A percentile compares a stretch with the other conserved stretches of the same genome.
These are phyloP conservation scores for Bryum argenteum DNA, from an alignment of 225 moss, liverwort and hornwort genomes.

Conservation along the genomic window DNA sequence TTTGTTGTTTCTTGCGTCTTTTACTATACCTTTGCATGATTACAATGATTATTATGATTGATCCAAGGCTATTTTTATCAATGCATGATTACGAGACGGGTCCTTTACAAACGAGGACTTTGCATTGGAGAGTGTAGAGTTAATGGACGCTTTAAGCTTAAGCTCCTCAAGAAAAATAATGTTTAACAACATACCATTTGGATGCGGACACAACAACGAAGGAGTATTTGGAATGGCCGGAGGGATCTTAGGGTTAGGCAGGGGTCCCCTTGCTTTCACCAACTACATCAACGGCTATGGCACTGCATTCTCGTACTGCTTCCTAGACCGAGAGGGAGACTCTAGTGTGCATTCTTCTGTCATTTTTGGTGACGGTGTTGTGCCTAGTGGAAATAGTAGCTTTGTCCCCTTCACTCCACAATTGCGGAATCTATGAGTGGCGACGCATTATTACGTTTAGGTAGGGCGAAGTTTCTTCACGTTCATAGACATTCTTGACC, in stretches of 20 bases:
- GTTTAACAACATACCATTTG: constrained; percentile 44
- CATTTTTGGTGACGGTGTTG: constrained; percentile 53
- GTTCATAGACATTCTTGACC: too few relatives aligned
- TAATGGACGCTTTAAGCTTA: constrained; percentile 5
- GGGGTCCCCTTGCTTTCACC: constrained; percentile 55
- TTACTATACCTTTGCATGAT: too few relatives aligned
- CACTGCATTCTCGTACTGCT: constrained; percentile 59
- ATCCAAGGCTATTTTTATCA: not conserved
- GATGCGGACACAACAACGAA: constrained; percentile 73
- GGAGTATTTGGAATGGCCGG: constrained; percentile 57
- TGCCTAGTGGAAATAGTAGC: not conserved
- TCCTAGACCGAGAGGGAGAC: constrained; percentile 51
- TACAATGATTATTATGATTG: too few relatives aligned
- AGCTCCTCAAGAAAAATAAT: constrained; percentile 12
- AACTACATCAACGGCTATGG: constrained; percentile 38
- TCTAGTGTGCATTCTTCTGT: constrained; percentile 32
- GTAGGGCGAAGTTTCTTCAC: not conserved
- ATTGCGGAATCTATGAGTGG: constrained; percentile 41
- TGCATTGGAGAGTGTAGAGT: constrained; percentile 38
- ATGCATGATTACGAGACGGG: constrained; percentile 48
- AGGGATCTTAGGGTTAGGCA: constrained; percentile 59
- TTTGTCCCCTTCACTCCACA: constrained; percentile 53
- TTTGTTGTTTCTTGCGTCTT: too few relatives aligned
- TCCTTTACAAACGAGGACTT: constrained; percentile 49
- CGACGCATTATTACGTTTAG: constrained; percentile 65